Evolutionary conservation across 2,329 filamentous ascomycete species (phyloP).

Genomic region (Sphaerulina populicola): DNA sequence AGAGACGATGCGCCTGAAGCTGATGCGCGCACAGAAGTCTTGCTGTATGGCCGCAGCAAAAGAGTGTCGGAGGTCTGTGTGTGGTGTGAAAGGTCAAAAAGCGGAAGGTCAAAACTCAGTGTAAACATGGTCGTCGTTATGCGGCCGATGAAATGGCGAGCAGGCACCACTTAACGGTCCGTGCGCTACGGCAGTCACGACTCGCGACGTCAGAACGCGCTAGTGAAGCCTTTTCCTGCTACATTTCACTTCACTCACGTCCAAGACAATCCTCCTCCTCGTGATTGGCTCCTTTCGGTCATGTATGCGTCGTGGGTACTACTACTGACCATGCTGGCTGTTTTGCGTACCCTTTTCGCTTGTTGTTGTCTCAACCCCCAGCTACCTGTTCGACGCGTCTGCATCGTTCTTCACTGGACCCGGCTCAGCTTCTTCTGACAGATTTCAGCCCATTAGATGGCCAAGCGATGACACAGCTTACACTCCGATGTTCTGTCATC

Average conservation of each 20-base stretch:
- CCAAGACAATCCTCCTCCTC: too few relatives aligned
- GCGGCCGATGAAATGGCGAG: neutral
- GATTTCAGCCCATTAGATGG: too few relatives aligned
- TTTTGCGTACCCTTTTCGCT: too few relatives aligned
- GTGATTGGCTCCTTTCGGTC: too few relatives aligned
- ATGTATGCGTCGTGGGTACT: too few relatives aligned
- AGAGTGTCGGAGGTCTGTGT: neutral
- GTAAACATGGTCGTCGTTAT: neutral
- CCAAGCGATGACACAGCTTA: too few relatives aligned
- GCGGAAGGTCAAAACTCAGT: neutral
- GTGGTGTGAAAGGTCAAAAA: neutral
- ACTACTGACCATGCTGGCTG: too few relatives aligned
- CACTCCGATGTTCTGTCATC: too few relatives aligned
- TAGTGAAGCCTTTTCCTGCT: neutral
- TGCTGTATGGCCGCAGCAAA: neutral
- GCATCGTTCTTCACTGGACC: too few relatives aligned
- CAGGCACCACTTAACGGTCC: neutral
- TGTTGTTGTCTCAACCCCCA: too few relatives aligned
- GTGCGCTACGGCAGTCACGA: neutral
- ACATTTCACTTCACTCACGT: neutral
- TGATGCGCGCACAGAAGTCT: neutral
- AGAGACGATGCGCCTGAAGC: neutral
- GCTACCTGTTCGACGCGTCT: too few relatives aligned
- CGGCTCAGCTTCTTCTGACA: too few relatives aligned
- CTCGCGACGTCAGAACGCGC: neutral